These are phyloP conservation scores for Pilasporangium apinafurcum DNA, from an alignment of 352 stramenopile species.

Conservation along the genomic window DNA sequence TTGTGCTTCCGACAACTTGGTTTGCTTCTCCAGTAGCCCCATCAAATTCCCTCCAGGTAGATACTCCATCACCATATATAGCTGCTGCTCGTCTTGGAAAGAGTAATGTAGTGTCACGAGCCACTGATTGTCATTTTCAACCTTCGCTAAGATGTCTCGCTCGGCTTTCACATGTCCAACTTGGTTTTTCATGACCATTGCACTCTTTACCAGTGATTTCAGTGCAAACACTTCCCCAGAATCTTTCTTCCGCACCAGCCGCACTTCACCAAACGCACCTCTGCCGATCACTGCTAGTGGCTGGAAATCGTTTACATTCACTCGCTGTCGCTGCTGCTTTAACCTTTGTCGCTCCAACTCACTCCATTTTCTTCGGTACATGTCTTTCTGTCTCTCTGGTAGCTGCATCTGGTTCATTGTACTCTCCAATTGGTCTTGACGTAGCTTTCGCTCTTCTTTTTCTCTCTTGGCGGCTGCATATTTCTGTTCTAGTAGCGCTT, in stretches of 20 bases:
- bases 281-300: slow-evolving; percentile 95
- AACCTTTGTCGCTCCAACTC: slow-evolving; percentile 75
- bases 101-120: slow-evolving; percentile 97
- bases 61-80: slow-evolving; percentile 99
- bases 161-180: slow-evolving; percentile 97
- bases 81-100: slow-evolving; percentile 90
- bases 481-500: slow-evolving; percentile 87
- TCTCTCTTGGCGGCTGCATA: slow-evolving; percentile 87
- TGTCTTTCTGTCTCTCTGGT: slow-evolving; percentile 66
- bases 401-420: slow-evolving; percentile 80
- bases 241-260: slow-evolving; percentile 78
- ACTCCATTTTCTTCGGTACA: slow-evolving; percentile 74
- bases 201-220: slow-evolving; percentile 90
- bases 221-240: slow-evolving; percentile 87
- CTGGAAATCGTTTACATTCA: slow-evolving; percentile 93
- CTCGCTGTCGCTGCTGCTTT: slow-evolving; percentile 73
- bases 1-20: slow-evolving; percentile 88
- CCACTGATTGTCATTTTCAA: slow-evolving; percentile 95
- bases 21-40: slow-evolving; percentile 98
- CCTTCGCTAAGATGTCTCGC: slow-evolving; percentile 93
- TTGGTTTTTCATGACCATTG: slow-evolving; percentile 90
- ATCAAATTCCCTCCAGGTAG: slow-evolving; percentile 99
- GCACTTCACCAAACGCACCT: slow-evolving; percentile 98
- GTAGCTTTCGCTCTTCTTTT: slow-evolving; percentile 72
- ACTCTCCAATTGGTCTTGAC: slow-evolving; percentile 71